Evolutionary conservation across 2,329 filamentous ascomycete genomes (phyloP), one percentile per base, ranked within the genome.

Genomic region (Aulographum hederae): DNA sequence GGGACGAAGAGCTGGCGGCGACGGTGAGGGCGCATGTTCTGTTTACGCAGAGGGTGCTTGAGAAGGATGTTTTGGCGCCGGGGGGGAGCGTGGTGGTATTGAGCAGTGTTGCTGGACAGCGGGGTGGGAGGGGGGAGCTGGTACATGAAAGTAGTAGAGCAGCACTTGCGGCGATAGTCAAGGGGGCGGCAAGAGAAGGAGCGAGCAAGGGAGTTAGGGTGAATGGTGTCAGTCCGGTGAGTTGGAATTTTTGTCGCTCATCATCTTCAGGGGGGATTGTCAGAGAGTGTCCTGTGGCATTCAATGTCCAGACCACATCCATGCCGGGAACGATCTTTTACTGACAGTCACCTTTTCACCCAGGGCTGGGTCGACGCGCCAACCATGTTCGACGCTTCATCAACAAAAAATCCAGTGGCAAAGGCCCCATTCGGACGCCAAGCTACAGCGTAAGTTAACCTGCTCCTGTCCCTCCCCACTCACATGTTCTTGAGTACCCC

Each of bases 351-450:
- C n/a, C n/a, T n/a, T n/a, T 19, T 17, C 10, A 21, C 6, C 29
- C 13, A 31, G 29, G 29, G 30, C 17, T 32, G 28, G 11, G 30
- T 32, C 20, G 30, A 32, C 14, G 28, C 30, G 12, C 30, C 30
- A 6, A 8, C n/a, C n/a, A n/a, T n/a, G n/a, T n/a, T 32, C 5
- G 30, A 20, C 14, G 18, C 18, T 11, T 25, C 21, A 25, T 25
- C 17, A 32, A 6, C 11, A 32, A 32, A 18, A 20, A 32, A 26
- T n/a, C 21, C 18, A 32, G 30, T 20, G 6, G 12, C 12, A 6
- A 32, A 5, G 16, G 30, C 28, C 6, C 18, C 30, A 11, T 28
- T 32, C 11, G 30, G 30, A 11, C 10, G 30, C 8, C 30, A 32
- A 28, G 30, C 30, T 11, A 32, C 30, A 11, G 30, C 18, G 30